phyloP scores from a whole-genome alignment of 75 land plant species.

The Larix kaempferi region DNA sequence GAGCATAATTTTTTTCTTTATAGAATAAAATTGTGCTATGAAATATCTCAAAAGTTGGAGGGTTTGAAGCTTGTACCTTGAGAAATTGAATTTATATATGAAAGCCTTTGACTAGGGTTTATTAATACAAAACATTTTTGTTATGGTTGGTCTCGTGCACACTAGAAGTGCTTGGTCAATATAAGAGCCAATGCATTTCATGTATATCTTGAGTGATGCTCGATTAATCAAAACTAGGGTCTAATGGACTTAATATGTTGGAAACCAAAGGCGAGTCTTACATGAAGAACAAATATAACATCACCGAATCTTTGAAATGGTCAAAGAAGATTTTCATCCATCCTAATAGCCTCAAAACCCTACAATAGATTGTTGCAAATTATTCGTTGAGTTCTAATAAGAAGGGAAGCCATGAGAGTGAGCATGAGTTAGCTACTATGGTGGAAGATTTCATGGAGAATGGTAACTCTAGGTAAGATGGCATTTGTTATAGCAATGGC shows the following conservation, averaged over 20 bases:
- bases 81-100: too few relatives aligned
- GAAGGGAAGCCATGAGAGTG: constrained; percentile 61
- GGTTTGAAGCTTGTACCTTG: too few relatives aligned
- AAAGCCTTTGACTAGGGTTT: too few relatives aligned
- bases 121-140: too few relatives aligned
- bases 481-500: constrained; percentile 50
- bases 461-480: too few relatives aligned
- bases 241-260: neutral
- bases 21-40: too few relatives aligned
- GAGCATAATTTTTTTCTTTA: too few relatives aligned
- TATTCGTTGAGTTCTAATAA: neutral
- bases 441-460: too few relatives aligned
- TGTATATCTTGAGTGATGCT: neutral
- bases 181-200: too few relatives aligned
- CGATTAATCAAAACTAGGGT: constrained; percentile 9
- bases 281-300: neutral
- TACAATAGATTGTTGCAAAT: neutral
- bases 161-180: too few relatives aligned
- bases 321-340: neutral
- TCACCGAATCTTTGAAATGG: constrained; percentile 9
- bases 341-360: neutral
- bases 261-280: neutral
- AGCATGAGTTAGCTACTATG: constrained; percentile 71
- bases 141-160: too few relatives aligned
- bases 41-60: too few relatives aligned